These are phyloP conservation scores for Triticum turgidum DNA, from an alignment of 176 grass and related monocot species.

Conservation along the genomic window DNA sequence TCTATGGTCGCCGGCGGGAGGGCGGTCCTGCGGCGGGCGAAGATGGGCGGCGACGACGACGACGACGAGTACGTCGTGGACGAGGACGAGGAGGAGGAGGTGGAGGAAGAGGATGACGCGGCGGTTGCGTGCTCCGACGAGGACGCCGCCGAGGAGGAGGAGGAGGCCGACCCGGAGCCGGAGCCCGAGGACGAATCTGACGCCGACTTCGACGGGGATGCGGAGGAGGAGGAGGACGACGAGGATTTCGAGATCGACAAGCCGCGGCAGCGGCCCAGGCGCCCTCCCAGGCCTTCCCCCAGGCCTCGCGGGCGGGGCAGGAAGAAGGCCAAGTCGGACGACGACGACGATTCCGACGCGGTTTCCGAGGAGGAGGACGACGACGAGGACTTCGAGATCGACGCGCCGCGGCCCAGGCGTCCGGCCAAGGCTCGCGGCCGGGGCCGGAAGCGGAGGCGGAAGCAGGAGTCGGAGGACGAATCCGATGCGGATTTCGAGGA, in stretches of 20 bases:
- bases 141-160: not conserved
- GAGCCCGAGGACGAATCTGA: not conserved
- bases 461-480: not conserved
- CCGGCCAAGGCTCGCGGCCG: not conserved
- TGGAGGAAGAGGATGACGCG: slow-evolving; percentile 47
- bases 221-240: not conserved
- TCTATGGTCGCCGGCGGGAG: slow-evolving; percentile 43
- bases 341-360: not conserved
- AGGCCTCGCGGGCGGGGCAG: not conserved
- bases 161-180: not conserved
- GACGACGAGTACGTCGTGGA: slow-evolving; percentile 39
- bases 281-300: not conserved
- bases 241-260: slow-evolving; percentile 2
- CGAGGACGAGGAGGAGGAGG: slow-evolving; percentile 47
- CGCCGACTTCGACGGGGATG: not conserved
- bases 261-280: not conserved
- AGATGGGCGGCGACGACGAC: slow-evolving; percentile 36
- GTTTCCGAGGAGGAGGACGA: slow-evolving; percentile 12
- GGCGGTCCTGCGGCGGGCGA: slow-evolving; percentile 26
- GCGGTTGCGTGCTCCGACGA: not conserved
- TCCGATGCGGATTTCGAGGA: not conserved
- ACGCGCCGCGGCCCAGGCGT: not conserved
- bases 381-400: not conserved
- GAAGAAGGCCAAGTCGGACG: not conserved
- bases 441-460: not conserved